Conservation (phyloP, 2,329 filamentous ascomycete species). For the Sporothrix schenckii region DNA sequence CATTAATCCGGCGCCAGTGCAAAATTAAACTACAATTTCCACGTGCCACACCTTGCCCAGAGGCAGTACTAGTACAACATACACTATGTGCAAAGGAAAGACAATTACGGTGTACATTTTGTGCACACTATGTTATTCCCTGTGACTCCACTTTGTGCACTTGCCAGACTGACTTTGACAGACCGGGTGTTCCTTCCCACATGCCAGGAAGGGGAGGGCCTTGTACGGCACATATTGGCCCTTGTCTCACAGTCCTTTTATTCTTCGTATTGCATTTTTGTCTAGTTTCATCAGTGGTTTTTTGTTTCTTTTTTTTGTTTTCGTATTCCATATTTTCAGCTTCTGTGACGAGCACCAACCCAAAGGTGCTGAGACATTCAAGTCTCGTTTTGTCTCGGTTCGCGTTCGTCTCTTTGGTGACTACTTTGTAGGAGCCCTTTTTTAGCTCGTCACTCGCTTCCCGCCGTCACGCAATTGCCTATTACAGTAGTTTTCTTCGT, state of each 20-base stretch:
- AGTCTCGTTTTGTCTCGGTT: slow-evolving; percentile 22
- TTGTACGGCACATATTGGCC: not conserved
- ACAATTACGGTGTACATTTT: too few species aligned
- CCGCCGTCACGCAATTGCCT: slow-evolving; percentile 12
- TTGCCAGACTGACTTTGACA: not conserved
- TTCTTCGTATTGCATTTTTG: not conserved
- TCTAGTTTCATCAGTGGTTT: not conserved
- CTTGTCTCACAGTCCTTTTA: not conserved
- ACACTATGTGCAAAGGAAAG: not conserved
- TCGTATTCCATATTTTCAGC: not conserved
- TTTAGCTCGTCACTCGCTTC: not conserved
- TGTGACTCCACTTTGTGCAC: not conserved
- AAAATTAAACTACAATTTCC: slow-evolving; percentile 21
- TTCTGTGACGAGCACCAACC: not conserved
- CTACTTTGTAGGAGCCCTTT: too few species aligned
- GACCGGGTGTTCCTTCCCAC: not conserved
- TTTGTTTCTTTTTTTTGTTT: not conserved
- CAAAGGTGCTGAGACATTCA: not conserved
- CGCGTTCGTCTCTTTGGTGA: not conserved
- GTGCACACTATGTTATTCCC: not conserved
- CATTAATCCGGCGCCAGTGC: slow-evolving; percentile 8
- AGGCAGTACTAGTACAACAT: not conserved
- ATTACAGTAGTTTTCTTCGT: slow-evolving; percentile 15
- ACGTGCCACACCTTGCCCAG: slow-evolving; percentile 28
- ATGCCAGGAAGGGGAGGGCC: not conserved